A percentile compares a stretch with the other conserved stretches of the same genome.
Conservation (phyloP, 148 eudicot genomes). For the Chenopodium album region DNA sequence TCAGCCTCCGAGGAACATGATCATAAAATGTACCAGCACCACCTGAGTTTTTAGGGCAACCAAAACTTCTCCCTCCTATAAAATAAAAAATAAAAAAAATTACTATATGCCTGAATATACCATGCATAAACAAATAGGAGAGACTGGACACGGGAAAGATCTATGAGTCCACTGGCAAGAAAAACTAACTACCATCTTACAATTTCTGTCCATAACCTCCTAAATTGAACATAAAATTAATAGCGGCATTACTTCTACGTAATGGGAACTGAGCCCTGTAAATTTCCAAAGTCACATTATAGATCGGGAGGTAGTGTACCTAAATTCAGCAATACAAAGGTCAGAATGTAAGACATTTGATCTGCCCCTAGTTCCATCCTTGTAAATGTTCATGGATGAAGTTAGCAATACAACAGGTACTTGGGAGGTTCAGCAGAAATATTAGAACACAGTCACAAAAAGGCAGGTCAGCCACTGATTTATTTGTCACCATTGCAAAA, state of each 20-base stretch:
- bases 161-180: not conserved
- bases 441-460: not conserved
- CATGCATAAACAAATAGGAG: conserved; percentile 1
- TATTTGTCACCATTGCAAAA: not conserved
- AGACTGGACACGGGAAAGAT: not conserved
- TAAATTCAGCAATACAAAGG: not conserved
- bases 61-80: conserved; percentile 84
- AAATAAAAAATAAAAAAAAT: not conserved
- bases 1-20: conserved; percentile 67
- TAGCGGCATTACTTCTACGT: not conserved
- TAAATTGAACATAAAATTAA: not conserved
- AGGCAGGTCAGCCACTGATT: not conserved
- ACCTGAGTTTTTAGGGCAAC: conserved; percentile 84
- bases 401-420: not conserved
- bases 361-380: not conserved
- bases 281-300: not conserved
- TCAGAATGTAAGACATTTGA: not conserved
- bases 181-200: not conserved
- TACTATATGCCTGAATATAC: not conserved
- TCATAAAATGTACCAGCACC: conserved; percentile 95
- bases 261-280: not conserved
- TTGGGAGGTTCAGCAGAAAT: not conserved
- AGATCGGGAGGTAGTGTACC: not conserved
- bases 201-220: not conserved
- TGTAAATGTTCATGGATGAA: not conserved